Conservation (phyloP, 176 grass and related monocot species). For the Aegilops longissima region DNA sequence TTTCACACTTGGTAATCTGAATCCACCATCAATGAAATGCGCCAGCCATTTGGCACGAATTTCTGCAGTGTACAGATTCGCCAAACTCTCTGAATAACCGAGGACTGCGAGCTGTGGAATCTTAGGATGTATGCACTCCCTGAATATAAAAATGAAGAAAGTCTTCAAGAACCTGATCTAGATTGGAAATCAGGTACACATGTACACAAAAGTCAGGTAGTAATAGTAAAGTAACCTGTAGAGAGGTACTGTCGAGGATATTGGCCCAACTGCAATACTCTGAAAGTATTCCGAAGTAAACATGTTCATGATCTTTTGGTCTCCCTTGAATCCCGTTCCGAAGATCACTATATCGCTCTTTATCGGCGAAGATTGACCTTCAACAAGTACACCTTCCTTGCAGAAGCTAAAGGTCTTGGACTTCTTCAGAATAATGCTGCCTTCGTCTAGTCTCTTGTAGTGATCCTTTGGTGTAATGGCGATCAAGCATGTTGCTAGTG, state of each 20-base stretch:
- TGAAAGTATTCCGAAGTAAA: constrained; percentile 56
- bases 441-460: constrained; percentile 58
- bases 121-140: constrained; percentile 63
- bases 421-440: constrained; percentile 58
- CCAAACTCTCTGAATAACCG: constrained; percentile 63
- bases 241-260: constrained; percentile 39
- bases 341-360: constrained; percentile 54
- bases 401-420: constrained; percentile 54
- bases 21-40: constrained; percentile 51
- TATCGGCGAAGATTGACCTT: constrained; percentile 33
- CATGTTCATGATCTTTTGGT: constrained; percentile 57
- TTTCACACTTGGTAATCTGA: constrained; percentile 45
- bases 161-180: not conserved
- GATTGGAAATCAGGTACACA: not conserved
- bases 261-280: constrained; percentile 35
- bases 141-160: not conserved
- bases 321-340: constrained; percentile 53
- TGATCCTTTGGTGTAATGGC: constrained; percentile 47
- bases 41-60: constrained; percentile 52
- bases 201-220: not conserved
- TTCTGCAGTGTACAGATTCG: constrained; percentile 62
- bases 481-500: constrained; percentile 31
- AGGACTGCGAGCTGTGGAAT: constrained; percentile 56
- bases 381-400: constrained; percentile 47
- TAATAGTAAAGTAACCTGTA: constrained; percentile 37